Conservation (phyloP, 202 grass and related monocot genomes). For the Dendrocalamus latiflorus region DNA sequence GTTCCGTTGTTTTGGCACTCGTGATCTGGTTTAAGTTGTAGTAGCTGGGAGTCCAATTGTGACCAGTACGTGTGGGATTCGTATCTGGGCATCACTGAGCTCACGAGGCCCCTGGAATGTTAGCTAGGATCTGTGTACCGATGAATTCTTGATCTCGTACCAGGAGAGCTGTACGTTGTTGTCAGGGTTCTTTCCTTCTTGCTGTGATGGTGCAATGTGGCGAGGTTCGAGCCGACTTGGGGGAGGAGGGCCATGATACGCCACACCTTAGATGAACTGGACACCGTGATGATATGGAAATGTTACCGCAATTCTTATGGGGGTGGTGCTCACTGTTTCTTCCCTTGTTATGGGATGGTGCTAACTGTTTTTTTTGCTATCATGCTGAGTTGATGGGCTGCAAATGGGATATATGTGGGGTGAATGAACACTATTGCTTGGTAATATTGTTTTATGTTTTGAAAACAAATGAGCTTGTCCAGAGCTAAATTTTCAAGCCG, state of each 20-base stretch:
- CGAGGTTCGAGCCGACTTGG: not conserved
- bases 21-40: constrained; percentile 1
- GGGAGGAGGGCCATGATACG: not conserved
- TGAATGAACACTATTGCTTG: not conserved
- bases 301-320: too few species aligned
- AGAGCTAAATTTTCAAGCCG: too few species aligned
- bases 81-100: not conserved
- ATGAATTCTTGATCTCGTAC: not conserved
- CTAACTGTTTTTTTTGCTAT: not conserved
- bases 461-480: not conserved
- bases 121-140: not conserved
- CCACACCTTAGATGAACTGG: not conserved
- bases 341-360: too few species aligned
- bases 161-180: not conserved
- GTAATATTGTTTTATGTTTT: not conserved
- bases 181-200: not conserved
- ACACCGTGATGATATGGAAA: not conserved
- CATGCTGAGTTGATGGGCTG: not conserved
- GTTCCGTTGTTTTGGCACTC: not conserved
- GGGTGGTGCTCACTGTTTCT: too few species aligned
- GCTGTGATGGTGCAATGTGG: constrained; percentile 12
- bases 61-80: not conserved
- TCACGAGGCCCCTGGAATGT: not conserved
- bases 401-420: not conserved
- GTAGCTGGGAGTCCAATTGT: not conserved